Conservation (phyloP, 2,329 filamentous ascomycete genomes). For the Fusarium odoratissimum region DNA sequence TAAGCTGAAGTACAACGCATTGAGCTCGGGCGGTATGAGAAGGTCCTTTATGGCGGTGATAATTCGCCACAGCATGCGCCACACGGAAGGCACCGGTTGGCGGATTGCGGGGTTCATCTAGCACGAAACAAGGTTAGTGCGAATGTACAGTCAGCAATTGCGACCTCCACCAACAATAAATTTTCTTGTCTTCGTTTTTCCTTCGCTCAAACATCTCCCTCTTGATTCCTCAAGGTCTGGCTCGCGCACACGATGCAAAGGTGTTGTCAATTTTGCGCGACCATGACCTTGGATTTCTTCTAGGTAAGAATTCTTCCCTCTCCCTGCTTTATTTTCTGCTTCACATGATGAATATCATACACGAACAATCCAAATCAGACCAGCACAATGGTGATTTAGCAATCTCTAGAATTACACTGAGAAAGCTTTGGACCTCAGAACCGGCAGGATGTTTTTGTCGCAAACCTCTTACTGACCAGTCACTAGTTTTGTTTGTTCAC, state of each 20-base stretch:
- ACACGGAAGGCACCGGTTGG: conserved; percentile 42
- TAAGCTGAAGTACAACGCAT: conserved; percentile 27
- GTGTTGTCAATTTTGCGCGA: conserved; percentile 25
- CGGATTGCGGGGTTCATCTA: conserved; percentile 42
- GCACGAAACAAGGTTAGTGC: conserved; percentile 40
- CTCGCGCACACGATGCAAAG: conserved; percentile 39
- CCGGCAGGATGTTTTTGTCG: conserved; percentile 10
- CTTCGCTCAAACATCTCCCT: conserved; percentile 27
- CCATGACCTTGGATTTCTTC: conserved; percentile 24
- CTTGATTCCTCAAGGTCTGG: conserved; percentile 40
- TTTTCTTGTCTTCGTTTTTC: conserved; percentile 37
- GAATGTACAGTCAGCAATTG: conserved; percentile 36
- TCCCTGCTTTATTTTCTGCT: conserved; percentile 12
- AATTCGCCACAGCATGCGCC: conserved; percentile 51
- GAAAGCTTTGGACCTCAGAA: conserved; percentile 50
- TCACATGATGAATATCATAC: conserved; percentile 51
- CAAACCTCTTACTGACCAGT: conserved; percentile 32
- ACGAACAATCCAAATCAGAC: conserved; percentile 75
- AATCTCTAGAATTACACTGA: conserved; percentile 68
- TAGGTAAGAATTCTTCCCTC: conserved; percentile 38
- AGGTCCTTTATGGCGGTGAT: conserved; percentile 42
- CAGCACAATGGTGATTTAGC: conserved; percentile 63
- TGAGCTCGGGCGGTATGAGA: conserved; percentile 22
- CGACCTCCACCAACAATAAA: conserved; percentile 43
- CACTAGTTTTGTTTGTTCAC: conserved; percentile 2